A percentile compares a stretch with the other conserved stretches of the same genome.
Conservation (phyloP, 306 rosid genomes). For the Pyrus communis region DNA sequence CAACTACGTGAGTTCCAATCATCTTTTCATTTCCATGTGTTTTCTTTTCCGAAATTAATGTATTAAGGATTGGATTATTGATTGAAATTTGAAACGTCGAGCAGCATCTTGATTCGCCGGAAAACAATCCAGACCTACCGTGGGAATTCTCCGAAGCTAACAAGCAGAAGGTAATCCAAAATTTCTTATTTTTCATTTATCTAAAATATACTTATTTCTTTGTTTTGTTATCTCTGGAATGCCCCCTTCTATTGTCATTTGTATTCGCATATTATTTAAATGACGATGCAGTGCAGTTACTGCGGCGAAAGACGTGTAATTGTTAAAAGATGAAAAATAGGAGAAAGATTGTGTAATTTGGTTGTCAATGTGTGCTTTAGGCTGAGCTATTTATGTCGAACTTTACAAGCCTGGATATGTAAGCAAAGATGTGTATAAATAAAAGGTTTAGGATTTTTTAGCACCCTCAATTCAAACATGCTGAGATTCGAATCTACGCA, state of each 20-base stretch:
- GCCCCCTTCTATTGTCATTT: background rate
- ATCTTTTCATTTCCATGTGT: background rate
- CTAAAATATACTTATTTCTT: background rate
- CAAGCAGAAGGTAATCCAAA: constrained; percentile 46
- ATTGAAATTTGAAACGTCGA: background rate
- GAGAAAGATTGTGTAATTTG: background rate
- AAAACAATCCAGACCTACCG: constrained; percentile 63
- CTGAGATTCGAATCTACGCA: background rate
- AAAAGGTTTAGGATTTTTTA: background rate
- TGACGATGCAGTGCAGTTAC: background rate
- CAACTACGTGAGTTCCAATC: constrained; percentile 57
- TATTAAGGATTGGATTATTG: background rate
- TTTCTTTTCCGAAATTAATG: background rate
- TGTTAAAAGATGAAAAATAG: background rate
- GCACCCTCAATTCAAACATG: background rate
- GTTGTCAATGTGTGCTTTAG: background rate
- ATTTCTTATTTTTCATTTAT: background rate
- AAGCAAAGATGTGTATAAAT: background rate
- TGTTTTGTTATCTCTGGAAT: background rate
- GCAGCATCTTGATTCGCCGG: constrained; percentile 86
- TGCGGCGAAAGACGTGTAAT: background rate
- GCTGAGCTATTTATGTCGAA: background rate
- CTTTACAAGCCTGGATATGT: background rate
- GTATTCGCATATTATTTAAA: background rate
- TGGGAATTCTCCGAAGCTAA: constrained; percentile 74